Conservation (phyloP, 192 early-diverging fungal genomes). For the Backusella australiensis region DNA sequence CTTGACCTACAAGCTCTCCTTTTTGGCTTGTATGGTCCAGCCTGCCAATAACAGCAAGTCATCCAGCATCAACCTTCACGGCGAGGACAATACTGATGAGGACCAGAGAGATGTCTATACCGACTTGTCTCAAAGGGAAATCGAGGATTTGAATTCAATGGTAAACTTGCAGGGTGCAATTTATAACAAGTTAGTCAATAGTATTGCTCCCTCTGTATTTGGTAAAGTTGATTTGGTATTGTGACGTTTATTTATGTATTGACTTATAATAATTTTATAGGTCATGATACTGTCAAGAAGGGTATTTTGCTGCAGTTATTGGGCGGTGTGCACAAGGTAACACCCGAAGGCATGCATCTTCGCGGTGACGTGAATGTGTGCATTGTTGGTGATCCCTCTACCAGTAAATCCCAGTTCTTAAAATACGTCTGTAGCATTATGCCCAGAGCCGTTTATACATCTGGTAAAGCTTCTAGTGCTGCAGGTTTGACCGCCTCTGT, state of each 20-base stretch:
- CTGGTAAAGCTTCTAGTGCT: slow-evolving; percentile 93
- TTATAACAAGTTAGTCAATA: slow-evolving; percentile 75
- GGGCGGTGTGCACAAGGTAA: slow-evolving; percentile 94
- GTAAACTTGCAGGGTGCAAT: slow-evolving; percentile 61
- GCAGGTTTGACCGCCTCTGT: slow-evolving; percentile 95
- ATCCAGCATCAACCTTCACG: slow-evolving; percentile 45
- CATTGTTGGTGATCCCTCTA: slow-evolving; percentile 94
- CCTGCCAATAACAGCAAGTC: slow-evolving; percentile 45
- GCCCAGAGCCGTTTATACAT: slow-evolving; percentile 94
- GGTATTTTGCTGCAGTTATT: slow-evolving; percentile 91
- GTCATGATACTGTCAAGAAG: slow-evolving; percentile 94
- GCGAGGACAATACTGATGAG: slow-evolving; percentile 58
- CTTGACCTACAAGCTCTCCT: slow-evolving; percentile 89
- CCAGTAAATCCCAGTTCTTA: slow-evolving; percentile 94
- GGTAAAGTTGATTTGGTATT: slow-evolving; percentile 39
- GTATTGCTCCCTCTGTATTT: slow-evolving; percentile 89
- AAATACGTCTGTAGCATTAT: slow-evolving; percentile 87
- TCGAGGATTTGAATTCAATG: slow-evolving; percentile 70
- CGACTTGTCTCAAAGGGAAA: slow-evolving; percentile 68
- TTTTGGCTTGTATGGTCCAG: slow-evolving; percentile 82
- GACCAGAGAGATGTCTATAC: slow-evolving; percentile 62
- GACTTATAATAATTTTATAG: slow-evolving; percentile 19
- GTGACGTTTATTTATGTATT: background rate
- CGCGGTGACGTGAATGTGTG: slow-evolving; percentile 99
- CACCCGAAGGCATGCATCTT: slow-evolving; percentile 88